Conservation (phyloP, 768 basidiomycete genomes). For the Phanerochaete sordida region DNA sequence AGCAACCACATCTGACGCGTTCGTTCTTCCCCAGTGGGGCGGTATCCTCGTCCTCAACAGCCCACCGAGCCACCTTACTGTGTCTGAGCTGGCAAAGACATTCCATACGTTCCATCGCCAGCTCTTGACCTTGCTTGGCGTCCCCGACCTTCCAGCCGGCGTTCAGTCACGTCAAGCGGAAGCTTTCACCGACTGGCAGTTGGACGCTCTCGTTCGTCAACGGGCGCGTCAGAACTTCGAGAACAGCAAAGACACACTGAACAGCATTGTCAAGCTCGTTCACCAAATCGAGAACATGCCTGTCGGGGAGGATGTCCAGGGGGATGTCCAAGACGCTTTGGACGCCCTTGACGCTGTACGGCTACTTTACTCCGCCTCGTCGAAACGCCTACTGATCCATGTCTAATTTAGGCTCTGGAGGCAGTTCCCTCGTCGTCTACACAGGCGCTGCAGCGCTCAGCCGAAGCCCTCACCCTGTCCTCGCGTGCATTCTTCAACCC, state of each 20-base stretch:
- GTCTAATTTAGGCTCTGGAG: constrained; percentile 34
- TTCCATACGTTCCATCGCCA: constrained; percentile 71
- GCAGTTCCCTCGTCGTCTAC: constrained; percentile 35
- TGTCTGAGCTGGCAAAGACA: constrained; percentile 41
- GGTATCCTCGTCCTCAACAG: constrained; percentile 80
- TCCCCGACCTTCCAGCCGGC: constrained; percentile 55
- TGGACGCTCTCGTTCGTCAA: constrained; percentile 71
- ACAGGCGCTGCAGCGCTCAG: constrained; percentile 55
- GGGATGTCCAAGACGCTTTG: constrained; percentile 68
- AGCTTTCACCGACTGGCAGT: constrained; percentile 67
- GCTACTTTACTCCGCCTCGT: constrained; percentile 1
- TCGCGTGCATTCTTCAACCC: constrained; percentile 95
- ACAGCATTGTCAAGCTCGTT: constrained; percentile 81
- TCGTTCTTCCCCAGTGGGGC: constrained; percentile 94
- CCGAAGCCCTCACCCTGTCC: constrained; percentile 58
- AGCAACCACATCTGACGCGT: constrained; percentile 54
- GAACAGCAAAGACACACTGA: constrained; percentile 69
- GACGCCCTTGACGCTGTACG: constrained; percentile 69
- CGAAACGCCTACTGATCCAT: background rate
- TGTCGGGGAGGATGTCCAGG: constrained; percentile 71
- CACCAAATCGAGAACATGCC: constrained; percentile 91
- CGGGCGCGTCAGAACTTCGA: constrained; percentile 67
- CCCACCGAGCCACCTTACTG: constrained; percentile 36
- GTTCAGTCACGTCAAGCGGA: constrained; percentile 30
- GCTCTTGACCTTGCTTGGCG: constrained; percentile 76